These are phyloP conservation scores for Rhynchospora tenuis DNA, from an alignment of 176 grass and related monocot species.

Conservation along the genomic window DNA sequence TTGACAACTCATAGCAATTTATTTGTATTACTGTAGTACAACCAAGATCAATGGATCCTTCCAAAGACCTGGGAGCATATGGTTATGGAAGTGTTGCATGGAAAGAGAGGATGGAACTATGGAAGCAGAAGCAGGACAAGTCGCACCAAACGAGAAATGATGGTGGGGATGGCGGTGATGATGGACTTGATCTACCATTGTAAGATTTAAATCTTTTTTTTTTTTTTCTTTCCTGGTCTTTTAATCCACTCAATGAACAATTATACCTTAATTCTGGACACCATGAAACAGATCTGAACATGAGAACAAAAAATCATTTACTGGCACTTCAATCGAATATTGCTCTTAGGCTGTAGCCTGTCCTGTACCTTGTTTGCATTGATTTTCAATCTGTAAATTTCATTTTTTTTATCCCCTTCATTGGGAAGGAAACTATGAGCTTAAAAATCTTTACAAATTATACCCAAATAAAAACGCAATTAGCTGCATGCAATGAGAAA, in stretches of 20 bases:
- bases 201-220: conserved; percentile 29
- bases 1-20: background rate
- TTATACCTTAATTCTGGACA: background rate
- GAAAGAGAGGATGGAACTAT: conserved; percentile 75
- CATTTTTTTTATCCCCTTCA: background rate
- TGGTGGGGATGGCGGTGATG: conserved; percentile 51
- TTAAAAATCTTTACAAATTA: too few species aligned
- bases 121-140: conserved; percentile 87
- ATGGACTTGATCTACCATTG: conserved; percentile 73
- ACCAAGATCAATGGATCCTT: conserved; percentile 95
- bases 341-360: too few species aligned
- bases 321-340: too few species aligned
- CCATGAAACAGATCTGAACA: background rate
- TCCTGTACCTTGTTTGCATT: background rate
- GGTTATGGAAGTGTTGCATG: conserved; percentile 92
- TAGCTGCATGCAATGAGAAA: background rate
- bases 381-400: conserved; percentile 5
- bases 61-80: conserved; percentile 82
- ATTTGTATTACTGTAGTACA: conserved; percentile 42
- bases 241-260: background rate
- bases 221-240: background rate
- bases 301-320: too few species aligned
- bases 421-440: background rate
- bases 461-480: background rate
- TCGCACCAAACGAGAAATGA: conserved; percentile 46